Evolutionary conservation across 345 rosid species (phyloP).

Genomic region (Citropsis articulata): DNA sequence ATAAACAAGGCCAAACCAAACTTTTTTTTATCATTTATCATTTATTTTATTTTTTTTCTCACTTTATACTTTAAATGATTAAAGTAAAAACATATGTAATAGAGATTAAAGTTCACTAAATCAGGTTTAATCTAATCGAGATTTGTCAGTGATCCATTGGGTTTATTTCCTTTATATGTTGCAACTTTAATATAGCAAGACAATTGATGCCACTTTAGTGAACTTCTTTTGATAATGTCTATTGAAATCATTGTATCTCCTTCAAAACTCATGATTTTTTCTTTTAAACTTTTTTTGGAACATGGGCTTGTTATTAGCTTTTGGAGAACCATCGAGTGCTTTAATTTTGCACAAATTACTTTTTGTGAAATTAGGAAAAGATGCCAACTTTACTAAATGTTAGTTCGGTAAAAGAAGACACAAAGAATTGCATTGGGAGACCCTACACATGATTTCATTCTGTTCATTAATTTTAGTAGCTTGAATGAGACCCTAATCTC

Average conservation of each 20-base stretch:
- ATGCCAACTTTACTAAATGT: slow-evolving; percentile 15
- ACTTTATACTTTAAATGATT: slow-evolving; percentile 15
- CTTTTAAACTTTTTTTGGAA: slow-evolving; percentile 23
- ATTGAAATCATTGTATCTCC: slow-evolving; percentile 32
- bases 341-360: slow-evolving; percentile 18
- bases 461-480: not conserved
- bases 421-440: slow-evolving; percentile 14
- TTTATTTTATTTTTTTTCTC: slow-evolving; percentile 13
- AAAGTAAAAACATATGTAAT: slow-evolving; percentile 16
- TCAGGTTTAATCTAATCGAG: slow-evolving; percentile 17
- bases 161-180: slow-evolving; percentile 17
- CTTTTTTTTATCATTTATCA: slow-evolving; percentile 23
- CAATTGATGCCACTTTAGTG: slow-evolving; percentile 46
- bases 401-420: slow-evolving; percentile 7
- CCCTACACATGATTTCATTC: slow-evolving; percentile 29
- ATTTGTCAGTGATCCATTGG: slow-evolving; percentile 26
- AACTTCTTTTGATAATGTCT: slow-evolving; percentile 50
- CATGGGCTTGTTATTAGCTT: slow-evolving; percentile 31
- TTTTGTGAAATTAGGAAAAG: slow-evolving; percentile 23
- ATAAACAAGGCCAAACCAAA: slow-evolving; percentile 30
- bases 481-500: slow-evolving; percentile 17
- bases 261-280: slow-evolving; percentile 22
- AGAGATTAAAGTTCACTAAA: slow-evolving; percentile 3
- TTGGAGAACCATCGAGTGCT: slow-evolving; percentile 22
- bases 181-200: slow-evolving; percentile 33